These are phyloP conservation scores for Dothideomycetes sp. DNA, from an alignment of 2,329 filamentous ascomycete genomes.

Conservation along the genomic window DNA sequence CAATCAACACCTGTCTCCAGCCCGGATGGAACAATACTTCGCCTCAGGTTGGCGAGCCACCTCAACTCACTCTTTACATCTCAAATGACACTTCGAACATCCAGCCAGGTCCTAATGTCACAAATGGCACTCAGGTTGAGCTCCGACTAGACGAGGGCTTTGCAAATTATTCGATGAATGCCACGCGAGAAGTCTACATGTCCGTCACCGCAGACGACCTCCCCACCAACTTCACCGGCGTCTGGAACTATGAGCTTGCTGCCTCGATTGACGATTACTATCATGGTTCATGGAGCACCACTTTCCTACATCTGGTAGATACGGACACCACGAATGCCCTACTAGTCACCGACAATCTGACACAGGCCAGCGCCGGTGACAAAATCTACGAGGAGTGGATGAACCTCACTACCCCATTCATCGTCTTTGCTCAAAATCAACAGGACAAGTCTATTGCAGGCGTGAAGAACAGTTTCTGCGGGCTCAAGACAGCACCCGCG, in stretches of 20 bases:
- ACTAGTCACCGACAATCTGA: conserved; percentile 66
- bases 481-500: conserved; percentile 55
- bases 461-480: conserved; percentile 71
- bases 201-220: conserved; percentile 61
- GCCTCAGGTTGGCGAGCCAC: conserved; percentile 30
- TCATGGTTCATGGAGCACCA: conserved; percentile 48
- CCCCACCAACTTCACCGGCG: conserved; percentile 47
- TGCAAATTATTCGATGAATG: conserved; percentile 50
- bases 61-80: conserved; percentile 69
- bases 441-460: conserved; percentile 53
- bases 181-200: conserved; percentile 61
- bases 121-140: conserved; percentile 25
- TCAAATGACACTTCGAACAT: conserved; percentile 53
- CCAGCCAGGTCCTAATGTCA: conserved; percentile 50
- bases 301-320: conserved; percentile 68
- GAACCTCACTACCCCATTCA: conserved; percentile 49
- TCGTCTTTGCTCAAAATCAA: conserved; percentile 61
- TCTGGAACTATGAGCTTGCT: conserved; percentile 72
- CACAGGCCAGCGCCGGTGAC: conserved; percentile 34
- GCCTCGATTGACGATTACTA: conserved; percentile 72
- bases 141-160: conserved; percentile 57
- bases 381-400: conserved; percentile 44
- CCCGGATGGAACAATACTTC: conserved; percentile 46
- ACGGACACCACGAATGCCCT: conserved; percentile 71
- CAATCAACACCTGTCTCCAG: conserved; percentile 76